phyloP scores from a whole-genome alignment of 345 rosid genomes.

The Gossypium australe region DNA sequence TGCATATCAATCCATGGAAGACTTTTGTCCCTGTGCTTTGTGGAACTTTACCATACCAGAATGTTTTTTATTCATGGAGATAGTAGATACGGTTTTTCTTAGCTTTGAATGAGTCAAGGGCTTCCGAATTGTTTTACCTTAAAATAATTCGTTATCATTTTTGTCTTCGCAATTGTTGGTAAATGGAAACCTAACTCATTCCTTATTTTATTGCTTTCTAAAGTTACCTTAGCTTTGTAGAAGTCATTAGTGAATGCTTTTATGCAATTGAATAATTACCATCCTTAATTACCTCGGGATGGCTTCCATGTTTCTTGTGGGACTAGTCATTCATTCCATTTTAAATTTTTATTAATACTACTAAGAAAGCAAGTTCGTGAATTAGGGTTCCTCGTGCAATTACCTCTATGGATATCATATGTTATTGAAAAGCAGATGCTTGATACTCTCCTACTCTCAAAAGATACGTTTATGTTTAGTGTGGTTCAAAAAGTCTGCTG shows the following conservation, averaged over 20 bases:
- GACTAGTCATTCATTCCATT: not conserved
- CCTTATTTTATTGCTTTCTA: not conserved
- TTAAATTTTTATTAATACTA: too few species aligned
- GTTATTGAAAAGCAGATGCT: not conserved
- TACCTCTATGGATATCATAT: not conserved
- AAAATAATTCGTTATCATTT: not conserved
- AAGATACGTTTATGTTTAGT: not conserved
- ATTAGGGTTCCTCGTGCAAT: not conserved
- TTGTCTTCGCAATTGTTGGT: not conserved
- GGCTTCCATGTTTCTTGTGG: not conserved
- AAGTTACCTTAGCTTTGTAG: not conserved
- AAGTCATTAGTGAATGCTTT: not conserved
- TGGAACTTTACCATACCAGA: not conserved
- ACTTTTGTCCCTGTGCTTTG: too few species aligned
- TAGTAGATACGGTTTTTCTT: not conserved
- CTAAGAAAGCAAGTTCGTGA: not conserved
- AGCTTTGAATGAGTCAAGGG: not conserved
- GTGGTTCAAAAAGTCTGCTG: not conserved
- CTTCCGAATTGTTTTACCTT: not conserved
- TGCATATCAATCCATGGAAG: too few species aligned
- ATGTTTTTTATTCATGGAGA: not conserved
- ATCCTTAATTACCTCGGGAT: not conserved
- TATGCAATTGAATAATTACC: not conserved
- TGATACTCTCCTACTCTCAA: not conserved
- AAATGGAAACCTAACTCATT: not conserved